Evolutionary conservation across 2,329 filamentous ascomycete genomes (phyloP), one percentile per base, ranked within the genome.

Genomic region (Sporothrix pseudoabietina): DNA sequence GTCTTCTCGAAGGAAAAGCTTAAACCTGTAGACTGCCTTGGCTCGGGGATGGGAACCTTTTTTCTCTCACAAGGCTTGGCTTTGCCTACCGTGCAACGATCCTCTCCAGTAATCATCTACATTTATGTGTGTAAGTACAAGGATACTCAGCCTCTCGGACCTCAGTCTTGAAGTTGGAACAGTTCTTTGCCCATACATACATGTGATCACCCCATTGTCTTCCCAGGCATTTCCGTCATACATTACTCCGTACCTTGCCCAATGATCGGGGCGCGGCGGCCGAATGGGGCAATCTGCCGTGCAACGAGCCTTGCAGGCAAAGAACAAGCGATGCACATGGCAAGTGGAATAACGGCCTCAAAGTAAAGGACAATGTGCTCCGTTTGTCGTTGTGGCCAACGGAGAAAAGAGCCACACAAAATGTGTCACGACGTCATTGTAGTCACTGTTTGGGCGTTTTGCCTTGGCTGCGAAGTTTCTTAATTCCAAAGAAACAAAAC

Each of bases 281-380:
- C 35, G 39, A 44, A 44, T 65, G 59, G 59, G 35, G 59, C 59
- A 65, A 41, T 26, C n/a, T 63, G 35, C 59, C 59, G 35, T 22
- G 59, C 32, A 5, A 9, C 55, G 30, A 19, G 8, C 57, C 35
- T 22, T 26, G 32, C 59, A 35, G 57, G 35, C 19, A 26, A 26
- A 26, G 5, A 9, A 54, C 22, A 12, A 49, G 22, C 9, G 22
- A 55, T 55, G 52, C 22, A 55, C 22, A 26, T 30, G 52, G 22
- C 8, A 26, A 22, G 4, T 55, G 22, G 3, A 30, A 14, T 55
- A 30, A 26, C 2, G 2, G 16, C 22, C 52, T 22, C 22, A 30
- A 55, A 30, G 22, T 12, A 30, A 12, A 30, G 26, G 52, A 30
- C 52, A 30, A 14, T 49, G 44, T 49, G 44, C 3, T 49, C 10